Evolutionary conservation across 495 filamentous ascomycete genomes (phyloP).

Genomic region (Saxispiralis lemnorum): DNA sequence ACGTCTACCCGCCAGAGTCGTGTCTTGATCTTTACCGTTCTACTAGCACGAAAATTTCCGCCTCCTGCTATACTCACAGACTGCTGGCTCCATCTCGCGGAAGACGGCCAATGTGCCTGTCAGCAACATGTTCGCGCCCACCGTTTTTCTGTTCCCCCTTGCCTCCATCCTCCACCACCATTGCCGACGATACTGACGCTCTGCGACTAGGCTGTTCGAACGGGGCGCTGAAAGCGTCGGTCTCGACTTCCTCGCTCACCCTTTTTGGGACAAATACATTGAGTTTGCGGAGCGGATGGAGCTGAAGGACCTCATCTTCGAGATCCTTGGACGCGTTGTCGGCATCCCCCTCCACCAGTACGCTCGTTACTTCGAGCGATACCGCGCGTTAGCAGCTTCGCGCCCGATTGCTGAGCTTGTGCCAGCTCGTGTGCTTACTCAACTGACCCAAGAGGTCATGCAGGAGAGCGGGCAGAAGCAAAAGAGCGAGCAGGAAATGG

Average conservation of each 20-base stretch:
- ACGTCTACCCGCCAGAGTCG: slow-evolving; percentile 7
- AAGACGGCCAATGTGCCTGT: too few relatives aligned
- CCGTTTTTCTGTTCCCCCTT: slow-evolving; percentile 5
- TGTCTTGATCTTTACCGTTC: neutral
- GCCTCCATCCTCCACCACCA: neutral
- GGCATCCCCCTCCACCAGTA: slow-evolving; percentile 96
- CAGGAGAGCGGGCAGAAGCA: slow-evolving; percentile 33
- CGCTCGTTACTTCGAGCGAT: slow-evolving; percentile 84
- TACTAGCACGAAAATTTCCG: neutral
- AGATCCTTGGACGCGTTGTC: slow-evolving; percentile 67
- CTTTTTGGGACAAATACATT: slow-evolving; percentile 98
- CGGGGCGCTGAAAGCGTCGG: slow-evolving; percentile 72
- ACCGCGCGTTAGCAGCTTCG: slow-evolving; percentile 56
- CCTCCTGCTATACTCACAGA: neutral
- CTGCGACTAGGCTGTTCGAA: slow-evolving; percentile 61
- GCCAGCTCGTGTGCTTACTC: slow-evolving; percentile 45
- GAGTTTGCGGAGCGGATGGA: slow-evolving; percentile 88
- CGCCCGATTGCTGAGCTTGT: slow-evolving; percentile 60
- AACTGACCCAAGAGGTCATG: slow-evolving; percentile 54
- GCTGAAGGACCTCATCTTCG: slow-evolving; percentile 61
- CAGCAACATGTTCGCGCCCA: slow-evolving; percentile 18
- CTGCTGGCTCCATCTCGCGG: too few relatives aligned
- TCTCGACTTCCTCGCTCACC: slow-evolving; percentile 82
- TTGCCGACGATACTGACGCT: slow-evolving; percentile 4
- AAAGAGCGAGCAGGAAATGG: slow-evolving; percentile 55